Evolutionary conservation across 768 basidiomycete species (phyloP).

Genomic region (Lyophyllum semitale): DNA sequence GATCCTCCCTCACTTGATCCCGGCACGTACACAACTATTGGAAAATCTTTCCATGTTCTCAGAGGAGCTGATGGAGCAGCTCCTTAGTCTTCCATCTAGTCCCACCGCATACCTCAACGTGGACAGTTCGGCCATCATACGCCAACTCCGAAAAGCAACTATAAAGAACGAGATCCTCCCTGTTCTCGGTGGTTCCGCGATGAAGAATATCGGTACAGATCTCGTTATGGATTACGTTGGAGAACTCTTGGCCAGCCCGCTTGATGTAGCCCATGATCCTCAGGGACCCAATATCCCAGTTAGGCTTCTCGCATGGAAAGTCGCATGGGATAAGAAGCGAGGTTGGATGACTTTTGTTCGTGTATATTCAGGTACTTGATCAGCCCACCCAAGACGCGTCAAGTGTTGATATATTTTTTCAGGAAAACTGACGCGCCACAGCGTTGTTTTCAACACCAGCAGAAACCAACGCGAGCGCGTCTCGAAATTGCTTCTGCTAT

Average conservation of each 20-base stretch:
- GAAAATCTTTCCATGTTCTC: slow-evolving; percentile 83
- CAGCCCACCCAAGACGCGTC: slow-evolving; percentile 1
- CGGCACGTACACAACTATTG: slow-evolving; percentile 69
- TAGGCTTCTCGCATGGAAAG: slow-evolving; percentile 84
- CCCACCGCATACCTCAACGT: slow-evolving; percentile 70
- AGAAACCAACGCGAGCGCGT: slow-evolving; percentile 72
- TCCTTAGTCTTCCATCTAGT: slow-evolving; percentile 58
- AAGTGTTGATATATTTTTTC: neutral
- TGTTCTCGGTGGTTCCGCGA: slow-evolving; percentile 81
- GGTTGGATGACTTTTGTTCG: slow-evolving; percentile 96
- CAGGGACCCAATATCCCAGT: slow-evolving; percentile 51
- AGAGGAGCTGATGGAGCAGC: slow-evolving; percentile 74
- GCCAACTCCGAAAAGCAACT: slow-evolving; percentile 69
- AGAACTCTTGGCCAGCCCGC: slow-evolving; percentile 75
- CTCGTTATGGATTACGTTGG: slow-evolving; percentile 82
- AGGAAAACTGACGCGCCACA: slow-evolving; percentile 74
- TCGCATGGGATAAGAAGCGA: slow-evolving; percentile 75
- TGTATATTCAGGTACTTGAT: slow-evolving; percentile 75
- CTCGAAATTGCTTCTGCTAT: slow-evolving; percentile 75
- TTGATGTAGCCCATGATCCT: slow-evolving; percentile 56
- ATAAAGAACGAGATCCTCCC: slow-evolving; percentile 69
- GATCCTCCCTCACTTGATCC: slow-evolving; percentile 61
- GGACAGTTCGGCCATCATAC: slow-evolving; percentile 50
- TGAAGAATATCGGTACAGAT: slow-evolving; percentile 80
- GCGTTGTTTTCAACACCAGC: slow-evolving; percentile 60